phyloP scores from a whole-genome alignment of 2,329 filamentous ascomycete genomes.

The Penicillium corylophilum region DNA sequence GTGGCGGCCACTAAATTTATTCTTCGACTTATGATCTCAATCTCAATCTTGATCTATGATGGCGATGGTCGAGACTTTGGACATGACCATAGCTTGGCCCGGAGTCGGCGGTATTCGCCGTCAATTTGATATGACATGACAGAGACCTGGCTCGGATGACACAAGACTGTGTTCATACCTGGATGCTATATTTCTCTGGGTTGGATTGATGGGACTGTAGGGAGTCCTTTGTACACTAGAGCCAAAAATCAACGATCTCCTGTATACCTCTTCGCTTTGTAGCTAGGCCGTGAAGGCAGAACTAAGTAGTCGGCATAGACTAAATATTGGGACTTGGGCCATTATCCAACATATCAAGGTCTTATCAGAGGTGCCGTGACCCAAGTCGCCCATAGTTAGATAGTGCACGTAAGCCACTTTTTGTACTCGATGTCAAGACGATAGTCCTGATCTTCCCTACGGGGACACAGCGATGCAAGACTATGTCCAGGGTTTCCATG shows the following conservation, averaged over 20 bases:
- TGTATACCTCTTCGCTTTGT: slow-evolving; percentile 10
- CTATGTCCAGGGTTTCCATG: not conserved
- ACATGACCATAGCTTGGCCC: not conserved
- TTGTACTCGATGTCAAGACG: not conserved
- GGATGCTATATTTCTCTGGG: not conserved
- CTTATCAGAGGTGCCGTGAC: not conserved
- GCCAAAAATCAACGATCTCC: slow-evolving; percentile 18
- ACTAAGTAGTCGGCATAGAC: not conserved
- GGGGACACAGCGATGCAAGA: not conserved
- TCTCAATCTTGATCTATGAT: not conserved
- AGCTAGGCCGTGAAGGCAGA: not conserved
- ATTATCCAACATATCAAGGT: not conserved
- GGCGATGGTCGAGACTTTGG: not conserved
- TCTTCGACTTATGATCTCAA: not conserved
- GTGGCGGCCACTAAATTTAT: slow-evolving; percentile 35
- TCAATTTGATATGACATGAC: not conserved
- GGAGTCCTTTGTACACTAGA: slow-evolving; percentile 26
- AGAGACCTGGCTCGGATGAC: not conserved
- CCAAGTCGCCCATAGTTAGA: not conserved
- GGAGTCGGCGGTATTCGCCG: not conserved
- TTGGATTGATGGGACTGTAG: not conserved
- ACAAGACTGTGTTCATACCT: not conserved
- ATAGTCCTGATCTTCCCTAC: not conserved
- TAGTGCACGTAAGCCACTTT: not conserved
- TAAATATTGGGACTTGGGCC: not conserved